phyloP scores from a whole-genome alignment of 202 grass and related monocot genomes.

The Bolboschoenoplectus hybrid region DNA sequence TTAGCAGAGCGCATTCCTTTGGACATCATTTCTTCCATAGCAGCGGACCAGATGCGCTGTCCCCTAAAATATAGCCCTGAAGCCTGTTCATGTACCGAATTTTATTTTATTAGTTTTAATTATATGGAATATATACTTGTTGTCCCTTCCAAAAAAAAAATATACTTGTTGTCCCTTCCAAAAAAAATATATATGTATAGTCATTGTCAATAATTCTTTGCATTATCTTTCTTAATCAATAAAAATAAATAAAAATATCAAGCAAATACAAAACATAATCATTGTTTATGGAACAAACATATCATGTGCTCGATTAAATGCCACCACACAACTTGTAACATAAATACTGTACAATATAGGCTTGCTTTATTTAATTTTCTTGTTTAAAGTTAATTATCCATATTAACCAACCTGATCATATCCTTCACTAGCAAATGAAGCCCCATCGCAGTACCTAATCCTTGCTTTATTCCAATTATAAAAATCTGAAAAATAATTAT shows the following conservation, averaged over 20 bases:
- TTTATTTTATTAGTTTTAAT: slow-evolving; percentile 15
- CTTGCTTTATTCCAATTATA: slow-evolving; percentile 77
- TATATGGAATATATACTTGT: neutral
- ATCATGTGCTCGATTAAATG: slow-evolving; percentile 36
- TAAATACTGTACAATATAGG: neutral
- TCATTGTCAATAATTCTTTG: neutral
- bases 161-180: neutral
- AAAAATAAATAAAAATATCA: neutral
- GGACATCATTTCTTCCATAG: slow-evolving; percentile 69
- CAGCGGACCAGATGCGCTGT: slow-evolving; percentile 72
- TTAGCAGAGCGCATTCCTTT: slow-evolving; percentile 64
- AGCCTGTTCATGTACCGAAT: slow-evolving; percentile 27
- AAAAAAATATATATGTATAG: neutral
- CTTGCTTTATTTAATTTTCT: slow-evolving; percentile 12
- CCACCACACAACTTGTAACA: neutral
- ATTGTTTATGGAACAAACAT: slow-evolving; percentile 32
- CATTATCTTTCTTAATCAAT: neutral
- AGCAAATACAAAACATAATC: neutral
- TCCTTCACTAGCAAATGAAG: slow-evolving; percentile 54
- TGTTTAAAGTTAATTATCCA: neutral
- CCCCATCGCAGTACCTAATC: slow-evolving; percentile 49
- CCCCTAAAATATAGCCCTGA: slow-evolving; percentile 67
- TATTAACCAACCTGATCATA: slow-evolving; percentile 46
- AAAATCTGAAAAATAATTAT: slow-evolving; percentile 58
- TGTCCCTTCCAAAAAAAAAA: neutral